A percentile compares a stretch with the other conserved stretches of the same genome.
phyloP scores from a whole-genome alignment of 163 green algal genomes.

The Trebouxia gelatinosa region DNA sequence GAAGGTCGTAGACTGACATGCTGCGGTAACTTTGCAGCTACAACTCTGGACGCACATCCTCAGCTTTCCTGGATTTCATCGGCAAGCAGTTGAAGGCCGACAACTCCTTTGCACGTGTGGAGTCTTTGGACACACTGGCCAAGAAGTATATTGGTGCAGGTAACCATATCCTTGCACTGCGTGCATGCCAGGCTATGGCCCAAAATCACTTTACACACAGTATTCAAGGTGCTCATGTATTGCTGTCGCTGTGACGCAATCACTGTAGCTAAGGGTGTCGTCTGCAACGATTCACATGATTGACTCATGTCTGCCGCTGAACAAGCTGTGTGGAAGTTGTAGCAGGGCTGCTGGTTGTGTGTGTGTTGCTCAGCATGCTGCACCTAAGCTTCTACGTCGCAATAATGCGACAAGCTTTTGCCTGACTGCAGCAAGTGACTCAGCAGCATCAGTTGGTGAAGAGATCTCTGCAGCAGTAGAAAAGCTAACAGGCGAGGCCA shows the following conservation, averaged over 20 bases:
- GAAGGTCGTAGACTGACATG: neutral
- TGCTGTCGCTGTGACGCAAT: too few relatives aligned
- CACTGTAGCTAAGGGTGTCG: too few relatives aligned
- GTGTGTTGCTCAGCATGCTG: too few relatives aligned
- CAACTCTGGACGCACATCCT: slow-evolving; percentile 57
- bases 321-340: too few relatives aligned
- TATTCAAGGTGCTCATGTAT: too few relatives aligned
- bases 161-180: neutral
- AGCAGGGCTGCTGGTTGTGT: too few relatives aligned
- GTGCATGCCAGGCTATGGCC: too few relatives aligned
- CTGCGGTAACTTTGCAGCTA: slow-evolving; percentile 67
- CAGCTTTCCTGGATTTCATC: slow-evolving; percentile 72
- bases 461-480: slow-evolving; percentile 31
- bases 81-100: slow-evolving; percentile 68
- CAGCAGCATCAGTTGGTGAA: neutral
- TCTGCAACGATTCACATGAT: too few relatives aligned
- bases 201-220: too few relatives aligned
- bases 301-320: too few relatives aligned
- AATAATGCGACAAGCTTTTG: too few relatives aligned
- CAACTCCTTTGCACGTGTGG: slow-evolving; percentile 68
- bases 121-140: slow-evolving; percentile 61
- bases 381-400: too few relatives aligned
- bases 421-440: slow-evolving; percentile 6
- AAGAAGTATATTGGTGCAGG: slow-evolving; percentile 51
- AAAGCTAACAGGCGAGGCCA: slow-evolving; percentile 49